Percentiles rank a stretch among this genome's conserved stretches.
Conservation (phyloP, 768 basidiomycete genomes). For the Rhizopogon vulgaris region DNA sequence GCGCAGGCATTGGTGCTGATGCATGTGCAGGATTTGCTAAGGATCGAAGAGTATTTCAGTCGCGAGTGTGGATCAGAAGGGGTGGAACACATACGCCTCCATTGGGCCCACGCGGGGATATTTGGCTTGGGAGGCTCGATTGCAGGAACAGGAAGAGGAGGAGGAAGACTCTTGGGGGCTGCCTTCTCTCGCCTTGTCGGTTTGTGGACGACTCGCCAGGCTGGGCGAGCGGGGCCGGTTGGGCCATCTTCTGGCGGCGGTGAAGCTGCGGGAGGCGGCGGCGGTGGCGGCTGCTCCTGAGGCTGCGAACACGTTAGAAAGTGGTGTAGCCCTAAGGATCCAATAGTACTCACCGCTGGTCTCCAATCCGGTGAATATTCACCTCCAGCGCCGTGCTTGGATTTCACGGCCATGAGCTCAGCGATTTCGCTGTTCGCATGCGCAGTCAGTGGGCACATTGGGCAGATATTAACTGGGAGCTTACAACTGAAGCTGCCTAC, state of each 20-base stretch:
- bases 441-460: neutral
- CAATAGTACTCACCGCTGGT: slow-evolving; percentile 40
- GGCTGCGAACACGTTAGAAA: slow-evolving; percentile 13
- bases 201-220: slow-evolving; percentile 71
- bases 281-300: slow-evolving; percentile 31
- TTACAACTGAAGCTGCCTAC: slow-evolving; percentile 50
- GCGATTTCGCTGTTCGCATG: slow-evolving; percentile 62
- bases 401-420: slow-evolving; percentile 75
- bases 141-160: slow-evolving; percentile 31
- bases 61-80: neutral
- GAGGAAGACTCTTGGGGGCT: slow-evolving; percentile 36
- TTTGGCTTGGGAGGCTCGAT: slow-evolving; percentile 44
- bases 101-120: slow-evolving; percentile 78
- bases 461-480: slow-evolving; percentile 6
- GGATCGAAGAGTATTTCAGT: neutral
- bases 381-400: slow-evolving; percentile 76
- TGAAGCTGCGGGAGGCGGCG: slow-evolving; percentile 32
- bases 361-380: slow-evolving; percentile 75
- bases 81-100: slow-evolving; percentile 56
- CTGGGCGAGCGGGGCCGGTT: slow-evolving; percentile 51
- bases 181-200: slow-evolving; percentile 45
- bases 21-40: slow-evolving; percentile 61
- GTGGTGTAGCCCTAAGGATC: neutral
- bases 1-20: slow-evolving; percentile 38
- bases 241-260: slow-evolving; percentile 45